These are phyloP conservation scores for Cynara cardunculus DNA, from an alignment of 129 eudicot species.

Conservation along the genomic window DNA sequence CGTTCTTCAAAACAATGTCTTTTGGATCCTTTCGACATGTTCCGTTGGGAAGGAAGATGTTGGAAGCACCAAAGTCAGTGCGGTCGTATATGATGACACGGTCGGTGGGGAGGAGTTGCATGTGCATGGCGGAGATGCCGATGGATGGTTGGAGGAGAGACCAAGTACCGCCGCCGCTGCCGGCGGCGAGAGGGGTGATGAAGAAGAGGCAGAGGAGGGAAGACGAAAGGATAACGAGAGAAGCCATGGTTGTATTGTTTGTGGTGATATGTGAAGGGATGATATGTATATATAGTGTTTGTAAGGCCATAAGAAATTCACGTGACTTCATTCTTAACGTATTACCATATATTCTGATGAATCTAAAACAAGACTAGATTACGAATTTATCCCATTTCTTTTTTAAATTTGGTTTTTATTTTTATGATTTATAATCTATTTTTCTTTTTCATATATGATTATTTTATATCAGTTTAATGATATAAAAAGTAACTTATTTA, in stretches of 20 bases:
- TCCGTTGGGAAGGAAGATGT: constrained; percentile 53
- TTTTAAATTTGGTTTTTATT: too few relatives aligned
- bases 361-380: too few relatives aligned
- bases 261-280: background rate
- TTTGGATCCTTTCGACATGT: constrained; percentile 48
- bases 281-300: background rate
- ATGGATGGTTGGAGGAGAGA: constrained; percentile 37
- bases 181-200: background rate
- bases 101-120: constrained; percentile 73
- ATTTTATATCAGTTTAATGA: too few relatives aligned
- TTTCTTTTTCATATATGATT: too few relatives aligned
- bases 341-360: background rate
- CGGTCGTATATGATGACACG: constrained; percentile 73
- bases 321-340: background rate
- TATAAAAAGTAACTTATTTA: too few relatives aligned
- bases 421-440: too few relatives aligned
- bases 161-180: constrained; percentile 51
- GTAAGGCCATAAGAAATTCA: background rate
- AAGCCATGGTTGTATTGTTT: constrained; percentile 8
- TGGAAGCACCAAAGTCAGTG: constrained; percentile 76
- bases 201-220: constrained; percentile 10
- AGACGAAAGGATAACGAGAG: constrained; percentile 17
- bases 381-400: too few relatives aligned
- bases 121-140: constrained; percentile 93
- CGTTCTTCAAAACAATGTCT: constrained; percentile 32